Percentiles rank a stretch among this genome's conserved stretches.
Conservation (phyloP, 805 yeast species). For the Tetrapisispora nanseiensis region DNA sequence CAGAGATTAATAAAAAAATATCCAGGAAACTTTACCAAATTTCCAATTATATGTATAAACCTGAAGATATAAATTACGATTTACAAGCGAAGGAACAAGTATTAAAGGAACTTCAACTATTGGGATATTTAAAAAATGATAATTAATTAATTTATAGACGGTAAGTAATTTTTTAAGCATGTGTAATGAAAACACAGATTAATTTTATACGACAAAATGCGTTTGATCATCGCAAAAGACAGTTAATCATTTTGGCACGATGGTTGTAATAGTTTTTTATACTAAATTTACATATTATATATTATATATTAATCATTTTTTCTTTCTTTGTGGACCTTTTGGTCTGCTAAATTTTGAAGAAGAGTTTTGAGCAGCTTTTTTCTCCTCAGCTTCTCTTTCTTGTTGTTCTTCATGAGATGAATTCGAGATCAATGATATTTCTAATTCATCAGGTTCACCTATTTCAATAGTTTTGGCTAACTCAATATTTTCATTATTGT, state of each 20-base stretch:
- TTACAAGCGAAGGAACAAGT: conserved; percentile 6
- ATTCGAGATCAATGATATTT: conserved; percentile 30
- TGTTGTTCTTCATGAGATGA: conserved; percentile 30
- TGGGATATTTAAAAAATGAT: neutral
- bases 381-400: conserved; percentile 8
- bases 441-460: conserved; percentile 65
- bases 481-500: conserved; percentile 27
- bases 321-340: conserved; percentile 54
- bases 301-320: conserved; percentile 1
- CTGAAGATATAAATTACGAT: conserved; percentile 10
- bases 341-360: conserved; percentile 45
- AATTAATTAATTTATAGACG: neutral
- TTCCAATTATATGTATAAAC: conserved; percentile 14
- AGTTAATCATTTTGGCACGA: neutral
- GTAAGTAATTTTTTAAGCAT: too few species aligned
- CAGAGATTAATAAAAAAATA: conserved; percentile 50
- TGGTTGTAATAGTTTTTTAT: too few species aligned
- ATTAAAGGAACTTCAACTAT: neutral
- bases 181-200: too few species aligned
- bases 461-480: conserved; percentile 50
- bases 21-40: conserved; percentile 48
- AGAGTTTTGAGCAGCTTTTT: conserved; percentile 9
- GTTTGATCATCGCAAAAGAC: too few species aligned
- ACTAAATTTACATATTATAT: too few species aligned
- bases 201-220: too few species aligned